phyloP scores from a whole-genome alignment of 2,329 filamentous ascomycete species.

The Lasiodiplodia sp. region DNA sequence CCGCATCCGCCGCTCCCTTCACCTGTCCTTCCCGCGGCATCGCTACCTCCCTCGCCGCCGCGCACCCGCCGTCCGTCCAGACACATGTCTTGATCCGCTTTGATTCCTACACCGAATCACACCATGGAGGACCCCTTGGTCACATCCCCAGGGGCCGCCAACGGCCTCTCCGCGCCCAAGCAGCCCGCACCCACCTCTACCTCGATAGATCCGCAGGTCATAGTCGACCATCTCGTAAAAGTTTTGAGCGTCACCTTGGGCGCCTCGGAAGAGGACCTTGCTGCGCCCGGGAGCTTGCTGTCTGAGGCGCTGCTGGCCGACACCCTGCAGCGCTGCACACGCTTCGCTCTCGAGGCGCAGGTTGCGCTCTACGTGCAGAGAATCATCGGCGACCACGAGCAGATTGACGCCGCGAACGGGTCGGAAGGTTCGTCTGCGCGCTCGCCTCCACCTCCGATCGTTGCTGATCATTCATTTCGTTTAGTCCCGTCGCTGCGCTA shows the following conservation, averaged over 20 bases:
- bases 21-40: background rate
- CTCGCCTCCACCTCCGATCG: slow-evolving; percentile 50
- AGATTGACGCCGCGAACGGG: slow-evolving; percentile 41
- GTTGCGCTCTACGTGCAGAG: slow-evolving; percentile 92
- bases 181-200: slow-evolving; percentile 43
- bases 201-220: slow-evolving; percentile 54
- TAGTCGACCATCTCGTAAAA: slow-evolving; percentile 57
- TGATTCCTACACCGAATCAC: slow-evolving; percentile 12
- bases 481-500: slow-evolving; percentile 54
- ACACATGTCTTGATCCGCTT: slow-evolving; percentile 27
- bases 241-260: slow-evolving; percentile 58
- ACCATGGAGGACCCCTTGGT: slow-evolving; percentile 52
- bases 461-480: slow-evolving; percentile 34
- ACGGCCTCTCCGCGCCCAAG: slow-evolving; percentile 43
- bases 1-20: slow-evolving; percentile 6
- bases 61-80: background rate
- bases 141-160: slow-evolving; percentile 46
- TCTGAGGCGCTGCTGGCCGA: slow-evolving; percentile 75
- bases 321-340: slow-evolving; percentile 83
- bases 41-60: slow-evolving; percentile 8
- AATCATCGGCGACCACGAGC: slow-evolving; percentile 53
- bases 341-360: slow-evolving; percentile 89
- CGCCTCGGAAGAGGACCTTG: slow-evolving; percentile 74
- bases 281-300: slow-evolving; percentile 81
- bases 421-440: slow-evolving; percentile 40